These are phyloP conservation scores for Pseudofabraea citricarpa DNA, from an alignment of 2,329 filamentous ascomycete species.

Conservation along the genomic window DNA sequence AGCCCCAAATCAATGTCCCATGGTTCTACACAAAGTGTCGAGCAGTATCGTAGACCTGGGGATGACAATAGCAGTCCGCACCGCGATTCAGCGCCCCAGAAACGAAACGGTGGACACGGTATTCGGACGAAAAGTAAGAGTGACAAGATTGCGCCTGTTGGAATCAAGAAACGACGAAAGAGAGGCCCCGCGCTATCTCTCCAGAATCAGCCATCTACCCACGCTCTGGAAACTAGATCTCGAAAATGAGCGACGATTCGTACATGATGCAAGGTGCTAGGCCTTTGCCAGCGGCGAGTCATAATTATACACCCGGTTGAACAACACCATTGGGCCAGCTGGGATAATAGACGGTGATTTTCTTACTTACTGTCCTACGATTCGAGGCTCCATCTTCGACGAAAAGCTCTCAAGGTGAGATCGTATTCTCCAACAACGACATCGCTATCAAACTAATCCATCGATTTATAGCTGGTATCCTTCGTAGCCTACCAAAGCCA, in stretches of 20 bases:
- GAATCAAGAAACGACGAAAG: neutral
- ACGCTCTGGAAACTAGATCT: neutral
- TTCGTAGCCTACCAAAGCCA: neutral
- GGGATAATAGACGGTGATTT: neutral
- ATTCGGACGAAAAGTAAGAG: neutral
- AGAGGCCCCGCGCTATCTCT: neutral
- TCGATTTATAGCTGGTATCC: neutral
- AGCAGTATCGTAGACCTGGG: neutral
- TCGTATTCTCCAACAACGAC: neutral
- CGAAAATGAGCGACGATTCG: neutral
- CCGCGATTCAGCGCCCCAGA: neutral
- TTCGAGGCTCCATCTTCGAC: neutral
- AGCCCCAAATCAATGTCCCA: neutral
- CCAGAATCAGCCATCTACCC: neutral
- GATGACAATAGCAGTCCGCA: neutral
- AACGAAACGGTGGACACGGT: neutral
- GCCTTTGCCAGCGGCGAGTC: neutral
- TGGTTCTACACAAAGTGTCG: neutral
- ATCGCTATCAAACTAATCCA: neutral
- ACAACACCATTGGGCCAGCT: neutral
- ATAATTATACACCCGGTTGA: neutral
- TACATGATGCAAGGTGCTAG: neutral
- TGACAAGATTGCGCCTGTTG: neutral
- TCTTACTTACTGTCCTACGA: neutral
- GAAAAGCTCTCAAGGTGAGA: neutral